Percentiles rank a stretch among this genome's conserved stretches.
Evolutionary conservation across 768 basidiomycete species (phyloP).

Genomic region (Leccinum uliginosum): DNA sequence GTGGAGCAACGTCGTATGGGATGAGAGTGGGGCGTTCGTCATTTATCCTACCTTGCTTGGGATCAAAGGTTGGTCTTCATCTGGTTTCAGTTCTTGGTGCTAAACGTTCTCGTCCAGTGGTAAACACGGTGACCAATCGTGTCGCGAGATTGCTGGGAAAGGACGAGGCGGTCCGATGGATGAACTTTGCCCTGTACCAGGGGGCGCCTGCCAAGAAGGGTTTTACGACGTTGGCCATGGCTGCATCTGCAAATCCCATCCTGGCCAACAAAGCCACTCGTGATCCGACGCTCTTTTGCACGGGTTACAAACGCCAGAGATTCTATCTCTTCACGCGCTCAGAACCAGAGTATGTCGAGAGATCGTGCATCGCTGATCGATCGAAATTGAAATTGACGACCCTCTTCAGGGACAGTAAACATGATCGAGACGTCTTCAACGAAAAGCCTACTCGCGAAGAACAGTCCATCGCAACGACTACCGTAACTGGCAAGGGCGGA

Average conservation of each 20-base stretch:
- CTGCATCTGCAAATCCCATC: constrained; percentile 92
- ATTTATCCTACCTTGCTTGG: constrained; percentile 92
- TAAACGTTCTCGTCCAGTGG: constrained; percentile 47
- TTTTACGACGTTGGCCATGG: constrained; percentile 86
- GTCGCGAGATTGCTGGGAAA: constrained; percentile 86
- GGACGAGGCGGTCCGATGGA: constrained; percentile 88
- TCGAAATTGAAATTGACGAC: background rate
- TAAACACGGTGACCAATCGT: constrained; percentile 92
- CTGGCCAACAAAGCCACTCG: constrained; percentile 78
- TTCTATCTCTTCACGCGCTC: constrained; percentile 94
- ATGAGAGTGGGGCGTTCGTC: constrained; percentile 93
- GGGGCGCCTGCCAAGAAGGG: constrained; percentile 88
- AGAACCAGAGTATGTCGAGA: constrained; percentile 77
- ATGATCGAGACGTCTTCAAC: constrained; percentile 96
- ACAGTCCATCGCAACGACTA: constrained; percentile 74
- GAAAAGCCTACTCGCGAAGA: constrained; percentile 97
- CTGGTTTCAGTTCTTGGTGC: background rate
- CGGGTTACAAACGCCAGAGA: constrained; percentile 86
- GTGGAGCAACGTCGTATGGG: constrained; percentile 93
- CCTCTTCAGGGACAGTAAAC: constrained; percentile 67
- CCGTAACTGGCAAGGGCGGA: constrained; percentile 43
- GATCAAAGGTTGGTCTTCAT: constrained; percentile 70
- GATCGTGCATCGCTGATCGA: background rate
- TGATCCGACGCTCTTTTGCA: constrained; percentile 91
- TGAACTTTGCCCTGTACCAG: constrained; percentile 88